Evolutionary conservation across 352 stramenopile species (phyloP), one percentile per base, ranked within the genome.

Genomic region (Globisporangium nodosum): DNA sequence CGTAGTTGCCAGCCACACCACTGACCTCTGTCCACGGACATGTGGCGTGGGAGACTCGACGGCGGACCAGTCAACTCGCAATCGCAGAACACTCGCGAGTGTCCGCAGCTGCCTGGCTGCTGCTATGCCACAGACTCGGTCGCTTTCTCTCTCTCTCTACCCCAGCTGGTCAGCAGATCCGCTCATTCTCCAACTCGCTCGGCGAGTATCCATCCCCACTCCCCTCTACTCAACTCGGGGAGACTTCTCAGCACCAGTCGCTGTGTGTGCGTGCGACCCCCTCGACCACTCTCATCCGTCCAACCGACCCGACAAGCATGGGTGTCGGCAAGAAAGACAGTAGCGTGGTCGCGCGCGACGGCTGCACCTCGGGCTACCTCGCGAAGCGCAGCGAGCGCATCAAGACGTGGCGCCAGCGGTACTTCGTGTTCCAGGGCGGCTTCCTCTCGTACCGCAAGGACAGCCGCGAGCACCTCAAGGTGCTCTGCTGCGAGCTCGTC

Each of bases 401-500:
- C 60, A 88, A 88, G 68, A 92, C 70, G 49, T 92, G 81, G 81
- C 83, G 87, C 43, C 79, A 74, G 37, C 79, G 82, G 49, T 92
- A 87, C 66, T 92, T 92, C 57, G 76, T 89, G 30, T 87, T 92
- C 64, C 78, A 81, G 46, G 68, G 88, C 46, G 79, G 79, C 43
- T 76, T 61, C 52, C 49, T 89, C 24, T 74, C 66, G 30, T 89
- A 87, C 65, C 75, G 77, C 55, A 87, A 86, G 67, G 69, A 89
- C 58, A 69, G 68, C 45, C 73, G 71, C 55, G 73, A 85, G 39
- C 67, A 56, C 47, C 66, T 77, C 51, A 83, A 73, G 49, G 64
- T 85, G 13, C 63, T 86, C 9, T 63, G 69, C 33, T 74, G 61
- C 24, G 77, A 89, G 53, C 58, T 74, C 27, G 68, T 89, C 33